Percentiles rank a stretch among this genome's conserved stretches.
Conservation (phyloP, 2,329 filamentous ascomycete species). For the Ceratocystis cubensis region DNA sequence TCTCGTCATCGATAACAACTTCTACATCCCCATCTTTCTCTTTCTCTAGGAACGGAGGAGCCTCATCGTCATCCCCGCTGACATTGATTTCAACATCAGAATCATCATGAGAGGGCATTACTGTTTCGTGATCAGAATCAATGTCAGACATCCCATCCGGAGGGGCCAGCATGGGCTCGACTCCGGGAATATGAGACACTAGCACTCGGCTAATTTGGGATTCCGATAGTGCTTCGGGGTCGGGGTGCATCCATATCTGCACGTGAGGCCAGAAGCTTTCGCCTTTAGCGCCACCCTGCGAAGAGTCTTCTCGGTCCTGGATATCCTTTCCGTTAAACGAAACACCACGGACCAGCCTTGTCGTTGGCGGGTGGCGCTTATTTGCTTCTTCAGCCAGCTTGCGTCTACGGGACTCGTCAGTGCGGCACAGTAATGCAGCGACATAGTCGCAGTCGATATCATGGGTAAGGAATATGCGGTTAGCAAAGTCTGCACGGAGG, state of each 20-base stretch:
- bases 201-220: conserved; percentile 39
- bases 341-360: conserved; percentile 38
- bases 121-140: conserved; percentile 19
- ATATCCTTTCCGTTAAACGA: conserved; percentile 39
- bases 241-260: conserved; percentile 47
- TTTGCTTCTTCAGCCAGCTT: conserved; percentile 39
- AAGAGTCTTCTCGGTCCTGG: conserved; percentile 30
- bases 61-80: conserved; percentile 18
- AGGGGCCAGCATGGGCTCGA: conserved; percentile 19
- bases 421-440: conserved; percentile 58
- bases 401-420: conserved; percentile 39
- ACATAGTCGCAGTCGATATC: conserved; percentile 61
- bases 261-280: conserved; percentile 33
- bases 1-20: neutral
- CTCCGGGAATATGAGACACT: conserved; percentile 31
- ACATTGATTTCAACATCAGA: conserved; percentile 17
- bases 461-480: conserved; percentile 59
- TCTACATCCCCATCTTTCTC: conserved; percentile 9
- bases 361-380: conserved; percentile 18
- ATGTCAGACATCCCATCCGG: conserved; percentile 21
- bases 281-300: conserved; percentile 31
- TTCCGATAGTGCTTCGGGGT: conserved; percentile 43
- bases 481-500: conserved; percentile 67
- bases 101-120: conserved; percentile 4
- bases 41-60: conserved; percentile 12